Base-by-base conservation (phyloP, 345 rosid genomes). In the Dipteronia sinensis region DNA sequence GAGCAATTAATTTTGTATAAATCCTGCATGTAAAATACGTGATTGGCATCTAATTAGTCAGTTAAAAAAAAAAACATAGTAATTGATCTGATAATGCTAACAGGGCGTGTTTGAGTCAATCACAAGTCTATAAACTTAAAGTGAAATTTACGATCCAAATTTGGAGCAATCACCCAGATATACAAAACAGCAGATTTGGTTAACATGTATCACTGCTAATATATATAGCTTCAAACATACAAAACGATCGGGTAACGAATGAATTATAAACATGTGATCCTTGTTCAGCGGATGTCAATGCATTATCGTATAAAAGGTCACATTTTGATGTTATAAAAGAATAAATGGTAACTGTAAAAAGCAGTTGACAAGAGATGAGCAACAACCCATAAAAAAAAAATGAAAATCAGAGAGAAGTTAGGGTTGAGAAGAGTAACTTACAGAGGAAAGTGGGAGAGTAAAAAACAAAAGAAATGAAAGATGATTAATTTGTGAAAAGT, bases 391-490 rank as follows among this genome's bases (percentile, higher is more conserved):
- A 47, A 68, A 22, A 53, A 29, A 5, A 46, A 42, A 20, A 42
- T 34, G 23, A 68, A 46, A 51, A 44, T 15, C 34, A 38, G 13
- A 49, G 29, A 25, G 13, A 2, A 53, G 38, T 73, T 44, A 72
- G 77, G 69, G 47, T 74, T 27, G 46, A 51, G 46, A 74, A 64
- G 29, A 27, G 19, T 19, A 74, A 63, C 77, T 74, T 62, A 73
- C 69, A 73, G 42, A 40, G 47, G 40, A 42, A 62, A 73, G 55
- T 42, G 23, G 27, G 29, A 23, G 63, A 17, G 27, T 59, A 22
- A 4, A 15, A 13, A 13, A 53, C n/a, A 15, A 20, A 10, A 44
- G 27, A 47, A 47, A 55, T 8, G 13, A 67, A 42, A n/a, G 8
- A 68, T 10, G 27, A 68, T 2, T 23, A 20, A 69, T 38, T 38